Conservation (phyloP, 2,329 filamentous ascomycete species). For the Diplodia seriata region DNA sequence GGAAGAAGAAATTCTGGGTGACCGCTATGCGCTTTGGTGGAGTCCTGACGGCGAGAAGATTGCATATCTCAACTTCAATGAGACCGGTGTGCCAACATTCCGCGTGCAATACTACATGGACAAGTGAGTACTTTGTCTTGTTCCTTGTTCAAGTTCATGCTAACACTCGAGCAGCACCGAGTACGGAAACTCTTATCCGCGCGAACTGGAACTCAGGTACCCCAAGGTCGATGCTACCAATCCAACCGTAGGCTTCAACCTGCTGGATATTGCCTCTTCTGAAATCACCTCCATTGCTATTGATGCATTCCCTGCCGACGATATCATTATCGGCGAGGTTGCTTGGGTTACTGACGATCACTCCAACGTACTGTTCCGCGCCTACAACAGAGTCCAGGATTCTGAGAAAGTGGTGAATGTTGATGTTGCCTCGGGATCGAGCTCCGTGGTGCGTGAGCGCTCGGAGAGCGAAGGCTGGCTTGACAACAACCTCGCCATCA, state of each 20-base stretch:
- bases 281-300: constrained; percentile 58
- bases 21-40: constrained; percentile 62
- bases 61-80: constrained; percentile 65
- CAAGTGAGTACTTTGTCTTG: not conserved
- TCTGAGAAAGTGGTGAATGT: constrained; percentile 68
- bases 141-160: not conserved
- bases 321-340: constrained; percentile 71
- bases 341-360: constrained; percentile 70
- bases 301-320: constrained; percentile 64
- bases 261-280: constrained; percentile 61
- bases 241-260: constrained; percentile 67
- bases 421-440: constrained; percentile 57
- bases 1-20: constrained; percentile 64
- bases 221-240: constrained; percentile 74
- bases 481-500: constrained; percentile 64
- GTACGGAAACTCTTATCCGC: constrained; percentile 66
- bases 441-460: constrained; percentile 61
- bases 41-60: constrained; percentile 63
- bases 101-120: constrained; percentile 66
- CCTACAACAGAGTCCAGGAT: constrained; percentile 73
- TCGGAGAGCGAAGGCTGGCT: constrained; percentile 69
- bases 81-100: constrained; percentile 70
- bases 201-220: constrained; percentile 61
- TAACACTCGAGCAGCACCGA: constrained; percentile 58
- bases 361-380: constrained; percentile 67